Conservation (phyloP, 371 early-diverging fungal species). For the Nematocida sp. region DNA sequence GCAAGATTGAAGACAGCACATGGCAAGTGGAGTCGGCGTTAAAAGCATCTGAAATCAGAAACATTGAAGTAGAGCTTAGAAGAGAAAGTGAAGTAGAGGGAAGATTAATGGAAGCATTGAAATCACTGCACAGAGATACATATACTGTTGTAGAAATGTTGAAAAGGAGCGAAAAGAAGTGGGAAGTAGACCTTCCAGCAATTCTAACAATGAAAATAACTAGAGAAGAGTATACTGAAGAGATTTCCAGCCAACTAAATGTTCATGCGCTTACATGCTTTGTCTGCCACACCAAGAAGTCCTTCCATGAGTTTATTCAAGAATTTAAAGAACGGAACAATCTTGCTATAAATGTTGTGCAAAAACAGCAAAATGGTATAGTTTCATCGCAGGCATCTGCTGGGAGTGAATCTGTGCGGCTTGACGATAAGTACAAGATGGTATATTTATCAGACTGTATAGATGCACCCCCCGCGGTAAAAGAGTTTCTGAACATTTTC, state of each 20-base stretch:
- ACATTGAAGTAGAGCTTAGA: constrained; percentile 48
- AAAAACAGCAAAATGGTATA: constrained; percentile 36
- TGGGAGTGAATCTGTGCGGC: neutral
- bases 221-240: constrained; percentile 58
- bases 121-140: constrained; percentile 67
- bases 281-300: constrained; percentile 65
- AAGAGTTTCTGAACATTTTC: constrained; percentile 61
- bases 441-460: constrained; percentile 68
- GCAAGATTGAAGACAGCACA: constrained; percentile 45
- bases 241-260: constrained; percentile 67
- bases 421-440: constrained; percentile 62
- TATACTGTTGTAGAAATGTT: constrained; percentile 67
- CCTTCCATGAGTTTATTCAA: constrained; percentile 63
- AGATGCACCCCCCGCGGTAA: constrained; percentile 58
- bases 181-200: constrained; percentile 69
- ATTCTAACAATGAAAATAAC: constrained; percentile 65
- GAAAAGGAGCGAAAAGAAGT: constrained; percentile 62
- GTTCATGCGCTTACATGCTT: constrained; percentile 69
- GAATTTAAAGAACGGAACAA: constrained; percentile 68
- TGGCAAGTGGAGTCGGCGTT: constrained; percentile 57
- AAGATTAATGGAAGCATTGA: constrained; percentile 61
- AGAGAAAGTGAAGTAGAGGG: constrained; percentile 57
- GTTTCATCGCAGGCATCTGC: too few species aligned
- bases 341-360: constrained; percentile 65
- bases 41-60: constrained; percentile 58